Evolutionary conservation across 768 basidiomycete species (phyloP).

Genomic region (Suillus luteus): DNA sequence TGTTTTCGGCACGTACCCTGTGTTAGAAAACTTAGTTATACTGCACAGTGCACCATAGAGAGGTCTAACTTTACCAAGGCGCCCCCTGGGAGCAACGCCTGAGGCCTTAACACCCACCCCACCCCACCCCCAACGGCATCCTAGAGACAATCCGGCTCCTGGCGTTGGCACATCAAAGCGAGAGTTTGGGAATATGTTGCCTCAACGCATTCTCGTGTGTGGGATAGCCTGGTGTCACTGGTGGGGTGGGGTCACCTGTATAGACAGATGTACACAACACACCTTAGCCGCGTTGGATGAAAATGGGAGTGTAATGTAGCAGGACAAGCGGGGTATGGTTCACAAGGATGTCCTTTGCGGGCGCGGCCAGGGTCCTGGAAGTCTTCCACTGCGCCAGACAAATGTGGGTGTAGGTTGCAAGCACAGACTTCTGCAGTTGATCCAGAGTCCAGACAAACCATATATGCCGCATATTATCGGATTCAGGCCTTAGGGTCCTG

Average conservation of each 20-base stretch:
- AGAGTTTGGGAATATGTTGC: conserved; percentile 76
- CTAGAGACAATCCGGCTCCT: conserved; percentile 68
- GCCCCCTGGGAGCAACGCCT: conserved; percentile 85
- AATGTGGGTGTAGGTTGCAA: conserved; percentile 59
- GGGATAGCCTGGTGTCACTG: conserved; percentile 89
- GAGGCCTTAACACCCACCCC: conserved; percentile 87
- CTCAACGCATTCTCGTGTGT: conserved; percentile 76
- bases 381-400: conserved; percentile 67
- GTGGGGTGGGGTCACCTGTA: conserved; percentile 76
- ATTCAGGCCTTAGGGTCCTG: too few species aligned
- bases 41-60: conserved; percentile 1
- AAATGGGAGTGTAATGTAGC: conserved; percentile 78
- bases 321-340: conserved; percentile 75
- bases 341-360: conserved; percentile 62
- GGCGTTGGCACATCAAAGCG: conserved; percentile 86
- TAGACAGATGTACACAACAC: conserved; percentile 68
- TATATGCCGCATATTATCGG: too few species aligned
- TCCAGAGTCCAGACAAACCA: too few species aligned
- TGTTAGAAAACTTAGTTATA: background rate
- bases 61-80: conserved; percentile 56
- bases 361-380: conserved; percentile 38
- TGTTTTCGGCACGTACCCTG: conserved; percentile 84
- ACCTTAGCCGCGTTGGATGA: conserved; percentile 78
- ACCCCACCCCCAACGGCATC: conserved; percentile 78
- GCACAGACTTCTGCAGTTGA: conserved; percentile 43